Base-by-base conservation (phyloP, 345 rosid genomes). In the Rubroshorea leprosula region DNA sequence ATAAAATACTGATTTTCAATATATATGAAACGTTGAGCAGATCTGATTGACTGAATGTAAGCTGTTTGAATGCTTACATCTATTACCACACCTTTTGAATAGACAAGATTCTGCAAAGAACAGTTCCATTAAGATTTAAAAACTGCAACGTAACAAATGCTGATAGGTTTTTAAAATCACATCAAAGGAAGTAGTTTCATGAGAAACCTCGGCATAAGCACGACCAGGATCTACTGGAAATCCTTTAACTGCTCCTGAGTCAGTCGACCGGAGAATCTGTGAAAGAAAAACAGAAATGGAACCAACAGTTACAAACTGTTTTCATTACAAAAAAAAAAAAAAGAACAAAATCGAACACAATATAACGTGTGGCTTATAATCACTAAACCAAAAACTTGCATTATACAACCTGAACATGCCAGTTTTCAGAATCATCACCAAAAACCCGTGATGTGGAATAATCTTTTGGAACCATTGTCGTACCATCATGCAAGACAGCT, bases 1-100 rank as follows among this genome's bases (percentile, higher is more conserved):
- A 93, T 73, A 68, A 93, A 93, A 74, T 87, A 93, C 81, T 93
- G 99, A 72, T 93, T 93, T 79, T 93, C 99, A 25, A 93, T 90
- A 58, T 93, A 93, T 75, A 93, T 82, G 77, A 69, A 89, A 83
- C 78, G 90, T 76, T 93, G 87, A 18, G 99, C 97, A 67, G 95
- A 93, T 87, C 99, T 74, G 72, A 93, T 93, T 67, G 97, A 86
- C 73, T 89, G 97, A 66, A 93, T 78, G 71, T 93, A 93, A 43
- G 99, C 99, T 47, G 78, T 72, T 68, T 93, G 97, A 74, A 93
- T 93, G 79, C 97, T 93, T 76, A 74, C 87, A 56, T 93, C 99
- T 66, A 93, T 78, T 52, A 90, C 81, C 58, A 79, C 58, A 60
- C 74, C 60, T 76, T 93, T 90, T 24, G 96, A 52, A 72, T 62